These are phyloP conservation scores for Phycomyces nitens DNA, from an alignment of 192 early-diverging fungal genomes.

Conservation along the genomic window DNA sequence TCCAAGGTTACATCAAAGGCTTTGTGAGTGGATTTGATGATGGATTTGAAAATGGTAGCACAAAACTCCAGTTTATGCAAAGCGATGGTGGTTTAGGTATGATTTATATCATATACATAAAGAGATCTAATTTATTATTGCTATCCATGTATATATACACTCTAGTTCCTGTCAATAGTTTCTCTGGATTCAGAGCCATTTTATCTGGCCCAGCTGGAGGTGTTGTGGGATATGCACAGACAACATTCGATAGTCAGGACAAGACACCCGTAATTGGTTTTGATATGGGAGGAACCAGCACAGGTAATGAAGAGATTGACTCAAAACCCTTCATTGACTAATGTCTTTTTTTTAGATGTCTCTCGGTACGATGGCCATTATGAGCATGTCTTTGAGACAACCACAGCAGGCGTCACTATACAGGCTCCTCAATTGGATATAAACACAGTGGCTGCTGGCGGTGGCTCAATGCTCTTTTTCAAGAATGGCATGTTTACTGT, in stretches of 20 bases:
- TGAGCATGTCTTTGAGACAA: slow-evolving; percentile 94
- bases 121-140: no score
- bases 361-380: slow-evolving; percentile 84
- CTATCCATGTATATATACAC: no score
- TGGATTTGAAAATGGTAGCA: slow-evolving; percentile 24
- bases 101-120: background rate
- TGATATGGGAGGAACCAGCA: slow-evolving; percentile 93
- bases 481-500: slow-evolving; percentile 92
- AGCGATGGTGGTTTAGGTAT: slow-evolving; percentile 83
- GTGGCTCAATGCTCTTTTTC: slow-evolving; percentile 90
- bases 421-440: slow-evolving; percentile 97
- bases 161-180: slow-evolving; percentile 70
- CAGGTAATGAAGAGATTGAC: slow-evolving; percentile 27
- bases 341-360: slow-evolving; percentile 68
- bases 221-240: slow-evolving; percentile 75
- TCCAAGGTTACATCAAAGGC: slow-evolving; percentile 79
- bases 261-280: slow-evolving; percentile 83
- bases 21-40: slow-evolving; percentile 88
- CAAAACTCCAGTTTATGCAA: slow-evolving; percentile 91
- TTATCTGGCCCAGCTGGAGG: slow-evolving; percentile 95
- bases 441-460: slow-evolving; percentile 95
- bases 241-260: slow-evolving; percentile 44
- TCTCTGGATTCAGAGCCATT: slow-evolving; percentile 86
- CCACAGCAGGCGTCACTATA: slow-evolving; percentile 86
- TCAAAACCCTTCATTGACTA: background rate